Conservation (phyloP, 805 yeast species). For the Cyberlindnera japonica region DNA sequence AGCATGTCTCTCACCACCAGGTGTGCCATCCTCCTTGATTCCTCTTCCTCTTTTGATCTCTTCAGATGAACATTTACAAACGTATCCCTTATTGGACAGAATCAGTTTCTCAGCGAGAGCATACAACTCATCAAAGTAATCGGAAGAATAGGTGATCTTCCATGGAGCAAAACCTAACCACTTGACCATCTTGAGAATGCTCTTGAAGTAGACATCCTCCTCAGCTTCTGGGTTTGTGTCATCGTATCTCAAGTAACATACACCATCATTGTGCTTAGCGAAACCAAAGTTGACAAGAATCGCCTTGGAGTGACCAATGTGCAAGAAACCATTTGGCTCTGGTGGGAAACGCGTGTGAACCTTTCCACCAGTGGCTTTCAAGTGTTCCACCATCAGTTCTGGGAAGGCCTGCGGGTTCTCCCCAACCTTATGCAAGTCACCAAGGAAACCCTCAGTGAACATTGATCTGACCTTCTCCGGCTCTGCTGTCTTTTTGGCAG, state of each 20-base stretch:
- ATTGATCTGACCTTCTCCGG: conserved; percentile 52
- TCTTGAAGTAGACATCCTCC: conserved; percentile 83
- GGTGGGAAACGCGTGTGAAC: conserved; percentile 97
- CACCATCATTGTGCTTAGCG: conserved; percentile 82
- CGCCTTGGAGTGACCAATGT: conserved; percentile 97
- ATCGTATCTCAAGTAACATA: conserved; percentile 89
- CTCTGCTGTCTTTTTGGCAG: conserved; percentile 23
- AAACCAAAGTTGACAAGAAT: conserved; percentile 98
- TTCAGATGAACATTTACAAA: conserved; percentile 90
- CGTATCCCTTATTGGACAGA: conserved; percentile 70
- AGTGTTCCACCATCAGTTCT: conserved; percentile 77
- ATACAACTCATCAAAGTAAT: conserved; percentile 87
- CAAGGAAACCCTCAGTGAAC: conserved; percentile 94
- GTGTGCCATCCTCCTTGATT: conserved; percentile 82
- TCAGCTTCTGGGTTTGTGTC: conserved; percentile 99
- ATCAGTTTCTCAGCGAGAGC: conserved; percentile 84
- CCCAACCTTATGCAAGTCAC: conserved; percentile 92
- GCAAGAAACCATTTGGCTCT: conserved; percentile 96
- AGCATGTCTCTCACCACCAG: conserved; percentile 88
- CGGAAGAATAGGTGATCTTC: conserved; percentile 94
- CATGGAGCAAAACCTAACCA: conserved; percentile 97
- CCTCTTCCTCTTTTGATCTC: conserved; percentile 91
- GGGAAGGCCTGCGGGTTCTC: conserved; percentile 90
- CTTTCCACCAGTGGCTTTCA: conserved; percentile 71
- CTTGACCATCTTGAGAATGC: conserved; percentile 76